Conservation (phyloP, 768 basidiomycete genomes). For the Stropharia rugosoannulata region DNA sequence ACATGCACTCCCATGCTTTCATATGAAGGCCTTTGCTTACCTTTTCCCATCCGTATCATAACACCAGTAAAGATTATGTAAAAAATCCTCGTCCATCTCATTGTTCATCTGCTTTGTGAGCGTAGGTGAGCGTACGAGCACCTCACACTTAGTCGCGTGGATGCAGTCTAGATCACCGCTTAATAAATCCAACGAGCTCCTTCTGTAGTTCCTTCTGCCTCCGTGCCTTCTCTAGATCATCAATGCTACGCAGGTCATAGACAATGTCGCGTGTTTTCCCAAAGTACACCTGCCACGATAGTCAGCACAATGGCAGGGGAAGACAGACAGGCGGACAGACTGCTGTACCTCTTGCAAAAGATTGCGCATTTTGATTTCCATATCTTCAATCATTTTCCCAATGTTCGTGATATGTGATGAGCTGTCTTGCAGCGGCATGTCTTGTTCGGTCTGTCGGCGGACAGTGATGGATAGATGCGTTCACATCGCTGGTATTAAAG, state of each 20-base stretch:
- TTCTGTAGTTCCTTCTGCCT: slow-evolving; percentile 86
- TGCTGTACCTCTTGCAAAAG: slow-evolving; percentile 75
- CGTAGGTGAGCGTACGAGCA: too few relatives aligned
- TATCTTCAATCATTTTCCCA: slow-evolving; percentile 96
- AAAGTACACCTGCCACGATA: slow-evolving; percentile 71
- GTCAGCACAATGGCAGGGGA: slow-evolving; percentile 1
- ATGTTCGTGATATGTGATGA: slow-evolving; percentile 90
- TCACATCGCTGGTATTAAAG: neutral
- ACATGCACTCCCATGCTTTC: too few relatives aligned
- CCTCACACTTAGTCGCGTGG: neutral
- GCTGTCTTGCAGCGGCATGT: slow-evolving; percentile 76
- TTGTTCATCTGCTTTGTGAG: too few relatives aligned
- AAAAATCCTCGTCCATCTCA: too few relatives aligned
- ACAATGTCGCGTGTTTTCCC: slow-evolving; percentile 96
- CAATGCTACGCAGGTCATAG: slow-evolving; percentile 85
- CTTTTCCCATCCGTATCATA: too few relatives aligned
- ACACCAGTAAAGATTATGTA: too few relatives aligned
- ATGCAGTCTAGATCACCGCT: slow-evolving; percentile 40
- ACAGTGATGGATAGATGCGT: neutral
- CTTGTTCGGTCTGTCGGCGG: slow-evolving; percentile 71
- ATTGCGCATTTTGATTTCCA: slow-evolving; percentile 99
- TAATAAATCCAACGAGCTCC: slow-evolving; percentile 86
- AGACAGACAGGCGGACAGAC: slow-evolving; percentile 5
- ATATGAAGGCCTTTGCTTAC: too few relatives aligned
- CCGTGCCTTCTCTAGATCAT: slow-evolving; percentile 80